Percentiles rank a stretch among this genome's conserved stretches.
Evolutionary conservation across 1,284 basidiomycete genomes (phyloP).

Genomic region (Papiliotrema nemorosa): DNA sequence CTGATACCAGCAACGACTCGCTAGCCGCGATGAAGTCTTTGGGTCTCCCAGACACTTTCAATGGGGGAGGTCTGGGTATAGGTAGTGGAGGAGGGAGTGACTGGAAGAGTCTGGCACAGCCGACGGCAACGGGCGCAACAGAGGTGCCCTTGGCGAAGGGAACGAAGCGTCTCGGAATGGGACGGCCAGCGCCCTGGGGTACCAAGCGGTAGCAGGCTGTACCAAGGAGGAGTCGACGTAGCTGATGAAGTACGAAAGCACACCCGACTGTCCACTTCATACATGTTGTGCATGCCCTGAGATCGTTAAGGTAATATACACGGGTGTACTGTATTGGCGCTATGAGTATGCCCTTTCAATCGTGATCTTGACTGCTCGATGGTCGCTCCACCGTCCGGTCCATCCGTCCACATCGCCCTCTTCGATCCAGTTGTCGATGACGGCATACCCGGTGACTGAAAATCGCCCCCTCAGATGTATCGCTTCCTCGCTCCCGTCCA

Average conservation of each 20-base stretch:
- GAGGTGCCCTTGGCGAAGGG: constrained; percentile 24
- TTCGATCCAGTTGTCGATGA: constrained; percentile 42
- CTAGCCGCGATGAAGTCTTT: constrained; percentile 36
- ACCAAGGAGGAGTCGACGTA: neutral
- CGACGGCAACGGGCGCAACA: constrained; percentile 8
- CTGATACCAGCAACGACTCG: constrained; percentile 21
- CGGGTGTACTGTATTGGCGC: no score
- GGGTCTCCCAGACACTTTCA: constrained; percentile 17
- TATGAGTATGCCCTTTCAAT: constrained; percentile 6
- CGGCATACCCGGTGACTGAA: constrained; percentile 28
- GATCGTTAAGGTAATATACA: no score
- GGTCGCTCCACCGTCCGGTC: constrained; percentile 44
- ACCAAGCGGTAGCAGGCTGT: constrained; percentile 15
- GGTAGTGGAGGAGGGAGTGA: neutral
- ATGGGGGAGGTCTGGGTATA: neutral
- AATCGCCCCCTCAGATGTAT: constrained; percentile 34
- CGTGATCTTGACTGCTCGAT: constrained; percentile 37
- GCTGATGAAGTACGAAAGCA: no score
- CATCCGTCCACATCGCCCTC: constrained; percentile 32
- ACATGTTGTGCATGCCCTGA: no score
- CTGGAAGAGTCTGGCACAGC: constrained; percentile 3
- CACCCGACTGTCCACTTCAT: no score
- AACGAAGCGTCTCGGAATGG: constrained; percentile 46
- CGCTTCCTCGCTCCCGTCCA: neutral
- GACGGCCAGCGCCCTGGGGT: constrained; percentile 43